Base-by-base conservation (phyloP, 257 asterid species). In the Nicotiana obtusifolia region DNA sequence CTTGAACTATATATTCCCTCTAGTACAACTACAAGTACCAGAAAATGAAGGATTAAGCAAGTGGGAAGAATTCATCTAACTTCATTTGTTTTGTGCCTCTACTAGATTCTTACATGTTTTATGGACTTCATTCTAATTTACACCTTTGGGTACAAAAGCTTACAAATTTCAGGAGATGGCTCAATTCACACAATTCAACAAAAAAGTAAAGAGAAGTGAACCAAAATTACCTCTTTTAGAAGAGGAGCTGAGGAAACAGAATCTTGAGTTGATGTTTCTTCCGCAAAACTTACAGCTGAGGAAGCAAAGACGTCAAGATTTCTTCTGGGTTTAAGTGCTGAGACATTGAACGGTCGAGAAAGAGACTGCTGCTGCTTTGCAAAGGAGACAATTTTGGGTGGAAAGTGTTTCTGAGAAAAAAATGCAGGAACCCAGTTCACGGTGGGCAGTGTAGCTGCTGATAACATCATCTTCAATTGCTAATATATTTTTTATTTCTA, bases 211-310 rank as follows among this genome's bases (percentile, higher is more conserved):
- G 35, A 33, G 19, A 33, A 47, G 19, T 3, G 11, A 66, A 41
- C n/a, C 53, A 7, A 19, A 66, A 1, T 26, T 19, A 87, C 90
- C 88, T 79, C 80, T 67, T 82, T 87, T 17, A 53, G 88, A 76
- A 80, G 81, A 62, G 84, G 76, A 83, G 47, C n/a, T 3, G 88
- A 22, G 75, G 88, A 73, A 61, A 28, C 17, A 33, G 85, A 75
- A 35, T 83, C 84, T 61, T 57, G 64, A 49, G 81, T 28, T 60
- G 67, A 44, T 5, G 80, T 64, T 76, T 57, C 81, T 64, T 71
- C 80, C 5, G 81, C 33, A 22, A 80, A 76, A 26, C 37, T 7
- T 30, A 31, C 35, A 0, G 84, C 59, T 26, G 88, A 83, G 41
- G 86, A 56, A 49, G 88, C 73, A 41, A 83, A 78, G 33, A 79